Percentiles rank a stretch among this genome's conserved stretches.
Conservation (phyloP, 176 grass and related monocot genomes). For the Cenchrus americanus region DNA sequence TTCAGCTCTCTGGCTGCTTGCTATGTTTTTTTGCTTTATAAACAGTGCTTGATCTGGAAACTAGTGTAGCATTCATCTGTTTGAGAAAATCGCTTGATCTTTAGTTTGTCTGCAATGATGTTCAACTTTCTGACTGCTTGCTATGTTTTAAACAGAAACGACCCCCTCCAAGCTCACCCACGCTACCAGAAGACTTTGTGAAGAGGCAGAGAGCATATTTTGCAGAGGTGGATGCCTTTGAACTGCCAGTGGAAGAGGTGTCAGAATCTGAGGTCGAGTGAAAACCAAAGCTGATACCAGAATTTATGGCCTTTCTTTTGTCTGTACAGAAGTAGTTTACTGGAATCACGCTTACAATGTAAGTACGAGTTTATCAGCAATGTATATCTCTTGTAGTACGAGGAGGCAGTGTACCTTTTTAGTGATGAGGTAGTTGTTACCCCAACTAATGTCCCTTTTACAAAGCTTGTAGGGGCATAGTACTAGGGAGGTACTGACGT, state of each 20-base stretch:
- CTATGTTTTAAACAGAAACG: slow-evolving; percentile 36
- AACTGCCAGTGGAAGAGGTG: slow-evolving; percentile 49
- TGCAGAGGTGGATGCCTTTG: slow-evolving; percentile 56
- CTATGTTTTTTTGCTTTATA: not conserved
- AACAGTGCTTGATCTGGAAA: too few species aligned
- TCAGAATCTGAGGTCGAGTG: slow-evolving; percentile 51
- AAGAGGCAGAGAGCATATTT: slow-evolving; percentile 58
- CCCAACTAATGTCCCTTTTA: not conserved
- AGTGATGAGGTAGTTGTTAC: not conserved
- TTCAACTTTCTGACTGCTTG: slow-evolving; percentile 4
- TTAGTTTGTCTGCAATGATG: not conserved
- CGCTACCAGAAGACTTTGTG: slow-evolving; percentile 53
- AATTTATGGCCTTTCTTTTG: not conserved
- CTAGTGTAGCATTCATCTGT: too few species aligned
- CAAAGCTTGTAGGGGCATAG: not conserved
- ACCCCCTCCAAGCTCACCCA: not conserved
- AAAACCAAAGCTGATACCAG: not conserved
- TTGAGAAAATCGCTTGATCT: too few species aligned
- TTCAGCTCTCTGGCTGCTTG: not conserved
- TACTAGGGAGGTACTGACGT: not conserved
- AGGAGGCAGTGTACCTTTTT: not conserved
- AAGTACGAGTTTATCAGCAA: not conserved
- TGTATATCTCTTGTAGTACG: not conserved
- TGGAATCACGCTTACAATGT: not conserved
- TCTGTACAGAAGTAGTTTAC: slow-evolving; percentile 27